Conservation (phyloP, 176 grass and related monocot species). For the Oryza brachyantha region DNA sequence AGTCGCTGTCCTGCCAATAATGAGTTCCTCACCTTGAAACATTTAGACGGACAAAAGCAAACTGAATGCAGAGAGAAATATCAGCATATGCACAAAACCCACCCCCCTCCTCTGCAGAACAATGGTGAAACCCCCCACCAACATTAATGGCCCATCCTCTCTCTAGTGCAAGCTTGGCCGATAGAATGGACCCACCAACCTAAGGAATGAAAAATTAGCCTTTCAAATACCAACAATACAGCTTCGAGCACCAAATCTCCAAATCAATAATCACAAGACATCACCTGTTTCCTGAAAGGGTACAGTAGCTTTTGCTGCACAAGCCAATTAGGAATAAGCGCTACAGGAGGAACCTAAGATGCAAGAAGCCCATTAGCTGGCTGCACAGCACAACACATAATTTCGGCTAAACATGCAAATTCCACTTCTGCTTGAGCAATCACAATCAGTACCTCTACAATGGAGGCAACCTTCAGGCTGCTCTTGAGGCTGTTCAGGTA, state of each 20-base stretch:
- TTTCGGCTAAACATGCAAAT: background rate
- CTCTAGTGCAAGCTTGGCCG: conserved; percentile 80
- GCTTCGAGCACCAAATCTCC: background rate
- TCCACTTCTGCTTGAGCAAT: background rate
- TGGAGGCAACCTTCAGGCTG: conserved; percentile 72
- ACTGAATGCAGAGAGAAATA: conserved; percentile 72
- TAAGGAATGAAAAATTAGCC: conserved; percentile 17
- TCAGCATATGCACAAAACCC: conserved; percentile 82
- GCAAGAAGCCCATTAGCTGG: background rate
- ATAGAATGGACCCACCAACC: conserved; percentile 80
- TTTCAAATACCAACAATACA: background rate
- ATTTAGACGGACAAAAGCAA: conserved; percentile 60
- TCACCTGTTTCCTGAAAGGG: conserved; percentile 82
- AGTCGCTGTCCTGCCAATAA: background rate
- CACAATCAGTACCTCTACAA: conserved; percentile 68
- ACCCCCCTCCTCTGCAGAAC: conserved; percentile 74
- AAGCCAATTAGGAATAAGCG: conserved; percentile 72
- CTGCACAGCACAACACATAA: background rate
- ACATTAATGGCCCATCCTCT: conserved; percentile 90
- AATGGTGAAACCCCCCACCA: conserved; percentile 96
- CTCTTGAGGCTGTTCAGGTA: conserved; percentile 72
- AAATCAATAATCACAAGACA: conserved; percentile 17
- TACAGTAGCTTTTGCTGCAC: conserved; percentile 68
- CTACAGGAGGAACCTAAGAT: conserved; percentile 64
- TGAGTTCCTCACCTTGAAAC: conserved; percentile 52